phyloP scores from a whole-genome alignment of 129 eudicot genomes.

The Flaveria linearis region DNA sequence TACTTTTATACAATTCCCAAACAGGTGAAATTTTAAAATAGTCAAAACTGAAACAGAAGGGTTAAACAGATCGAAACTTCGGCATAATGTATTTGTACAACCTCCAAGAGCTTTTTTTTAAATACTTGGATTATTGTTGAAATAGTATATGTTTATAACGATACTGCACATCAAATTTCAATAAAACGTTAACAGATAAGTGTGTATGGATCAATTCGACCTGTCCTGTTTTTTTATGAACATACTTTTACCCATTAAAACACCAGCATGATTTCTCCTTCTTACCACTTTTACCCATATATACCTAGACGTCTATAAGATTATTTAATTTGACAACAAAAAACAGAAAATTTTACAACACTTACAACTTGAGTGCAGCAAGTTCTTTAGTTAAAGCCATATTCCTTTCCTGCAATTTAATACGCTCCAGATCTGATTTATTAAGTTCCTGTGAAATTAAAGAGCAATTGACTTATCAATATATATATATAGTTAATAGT shows the following conservation, averaged over 20 bases:
- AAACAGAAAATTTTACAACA: no score
- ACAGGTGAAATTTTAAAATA: not conserved
- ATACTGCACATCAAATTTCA: not conserved
- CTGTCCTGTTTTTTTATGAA: not conserved
- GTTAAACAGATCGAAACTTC: not conserved
- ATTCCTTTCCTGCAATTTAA: slow-evolving; percentile 61
- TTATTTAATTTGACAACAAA: no score
- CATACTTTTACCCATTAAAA: not conserved
- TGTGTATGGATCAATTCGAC: not conserved
- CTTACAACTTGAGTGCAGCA: slow-evolving; percentile 71
- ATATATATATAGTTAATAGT: slow-evolving; percentile 16
- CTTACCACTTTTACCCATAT: no score
- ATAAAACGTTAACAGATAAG: not conserved
- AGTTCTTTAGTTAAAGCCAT: slow-evolving; percentile 82
- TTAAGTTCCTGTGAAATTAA: slow-evolving; percentile 80
- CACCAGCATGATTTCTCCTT: no score
- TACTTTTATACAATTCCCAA: not conserved
- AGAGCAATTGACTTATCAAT: no score
- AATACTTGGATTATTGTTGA: not conserved
- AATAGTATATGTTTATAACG: not conserved
- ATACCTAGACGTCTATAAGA: no score
- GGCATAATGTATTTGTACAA: not conserved
- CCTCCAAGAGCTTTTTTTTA: not conserved
- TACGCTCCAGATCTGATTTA: slow-evolving; percentile 52
- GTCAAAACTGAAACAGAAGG: not conserved